Percentiles rank a stretch among this genome's conserved stretches.
These are phyloP conservation scores for Vitis hybrid DNA, from an alignment of 177 flowering plant genomes.

Conservation along the genomic window DNA sequence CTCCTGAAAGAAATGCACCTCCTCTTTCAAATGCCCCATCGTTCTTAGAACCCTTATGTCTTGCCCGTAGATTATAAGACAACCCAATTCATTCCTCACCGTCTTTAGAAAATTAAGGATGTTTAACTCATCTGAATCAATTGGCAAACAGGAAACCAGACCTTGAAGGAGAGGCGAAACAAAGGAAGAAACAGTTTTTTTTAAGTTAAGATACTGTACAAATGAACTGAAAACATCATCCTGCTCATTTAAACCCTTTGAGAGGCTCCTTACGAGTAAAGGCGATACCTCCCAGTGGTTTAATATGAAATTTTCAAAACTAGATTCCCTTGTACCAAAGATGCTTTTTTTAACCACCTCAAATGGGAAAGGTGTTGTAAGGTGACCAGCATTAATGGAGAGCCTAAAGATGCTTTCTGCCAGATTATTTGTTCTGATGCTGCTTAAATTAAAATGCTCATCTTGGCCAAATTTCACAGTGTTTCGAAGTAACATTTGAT, in stretches of 20 bases:
- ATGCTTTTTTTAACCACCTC: constrained; percentile 34
- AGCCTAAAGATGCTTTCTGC: constrained; percentile 75
- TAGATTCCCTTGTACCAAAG: constrained; percentile 32
- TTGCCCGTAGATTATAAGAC: constrained; percentile 55
- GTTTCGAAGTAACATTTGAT: constrained; percentile 20
- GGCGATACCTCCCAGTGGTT: constrained; percentile 64
- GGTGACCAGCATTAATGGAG: constrained; percentile 27
- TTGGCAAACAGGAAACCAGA: constrained; percentile 62
- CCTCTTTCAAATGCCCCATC: constrained; percentile 26
- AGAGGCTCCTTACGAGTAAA: constrained; percentile 25
- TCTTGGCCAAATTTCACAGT: constrained; percentile 10
- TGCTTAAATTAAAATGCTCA: constrained; percentile 14
- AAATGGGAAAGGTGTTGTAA: constrained; percentile 8
- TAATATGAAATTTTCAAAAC: constrained; percentile 44
- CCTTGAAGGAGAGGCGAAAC: constrained; percentile 41
- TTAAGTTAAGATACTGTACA: constrained; percentile 19
- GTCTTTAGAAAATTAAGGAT: constrained; percentile 51
- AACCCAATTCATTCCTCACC: constrained; percentile 45
- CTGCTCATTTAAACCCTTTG: constrained; percentile 16
- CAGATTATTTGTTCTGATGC: constrained; percentile 30
- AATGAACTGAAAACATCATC: constrained; percentile 35
- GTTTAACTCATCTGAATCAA: constrained; percentile 66
- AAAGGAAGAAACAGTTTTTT: constrained; percentile 24
- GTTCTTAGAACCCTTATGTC: constrained; percentile 67
- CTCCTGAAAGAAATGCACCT: constrained; percentile 47